Evolutionary conservation across 2,329 filamentous ascomycete genomes (phyloP), one percentile per base, ranked within the genome.

Genomic region (Cladophialophora immunda): DNA sequence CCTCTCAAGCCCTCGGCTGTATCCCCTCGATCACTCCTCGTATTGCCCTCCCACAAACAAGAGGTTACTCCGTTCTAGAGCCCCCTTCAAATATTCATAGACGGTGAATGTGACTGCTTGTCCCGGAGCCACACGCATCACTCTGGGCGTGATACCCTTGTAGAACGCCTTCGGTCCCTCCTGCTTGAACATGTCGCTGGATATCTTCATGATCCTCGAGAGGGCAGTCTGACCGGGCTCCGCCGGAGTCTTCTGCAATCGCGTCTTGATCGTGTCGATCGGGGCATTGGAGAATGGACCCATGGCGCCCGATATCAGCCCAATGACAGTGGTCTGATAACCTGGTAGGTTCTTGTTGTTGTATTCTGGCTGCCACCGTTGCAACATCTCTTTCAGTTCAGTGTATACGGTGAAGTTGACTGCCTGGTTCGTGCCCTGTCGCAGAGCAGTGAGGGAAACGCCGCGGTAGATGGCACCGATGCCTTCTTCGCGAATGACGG

Each of bases 321-420:
- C 95, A 73, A 98, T 97, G 6, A 94, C 58, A 5, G 93, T 94
- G 1, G 95, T 99, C 82, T 98, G 93, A 81, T 91, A 98, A 61
- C 89, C 88, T 1, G 95, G 94, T 50, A 99, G 84, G 72, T 89
- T 88, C 17, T 78, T 78, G 70, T 86, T 81, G 61, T 83, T 84
- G 68, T 89, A 90, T 73, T 91, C 83, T 7, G 90, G 90, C 80
- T 97, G 93, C 76, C 83, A 87, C 58, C 84, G 81, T 77, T 93
- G 89, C 60, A 98, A 85, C 60, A 84, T 83, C 68, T 91, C 87
- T 83, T 97, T 97, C 81, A 99, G 90, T 81, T 98, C 93, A 0
- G 91, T 92, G 83, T 99, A 99, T 11, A 95, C 94, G 15, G 94
- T 98, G 84, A 99, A 99, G 85, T 99, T 99, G 80, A 94, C 93